These are phyloP conservation scores for Aspergillus versicolor DNA, from an alignment of 2,329 filamentous ascomycete species.

Conservation along the genomic window DNA sequence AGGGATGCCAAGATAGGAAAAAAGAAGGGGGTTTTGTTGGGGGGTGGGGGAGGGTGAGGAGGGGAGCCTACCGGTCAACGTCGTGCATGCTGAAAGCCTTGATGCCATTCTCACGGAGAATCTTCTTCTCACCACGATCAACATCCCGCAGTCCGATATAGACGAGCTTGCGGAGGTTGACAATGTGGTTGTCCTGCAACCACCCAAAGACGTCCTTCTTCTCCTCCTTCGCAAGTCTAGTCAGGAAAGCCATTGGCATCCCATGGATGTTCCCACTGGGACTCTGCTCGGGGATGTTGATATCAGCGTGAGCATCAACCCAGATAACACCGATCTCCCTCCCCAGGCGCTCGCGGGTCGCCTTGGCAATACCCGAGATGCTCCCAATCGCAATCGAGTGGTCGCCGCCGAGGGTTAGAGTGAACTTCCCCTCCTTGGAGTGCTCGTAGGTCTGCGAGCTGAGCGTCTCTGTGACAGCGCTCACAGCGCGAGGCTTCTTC, in stretches of 20 bases:
- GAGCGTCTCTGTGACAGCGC: constrained; percentile 77
- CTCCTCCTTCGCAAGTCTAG: constrained; percentile 76
- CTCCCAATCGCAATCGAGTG: constrained; percentile 96
- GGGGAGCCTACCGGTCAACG: constrained; percentile 68
- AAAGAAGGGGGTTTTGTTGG: not conserved
- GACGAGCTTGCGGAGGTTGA: constrained; percentile 80
- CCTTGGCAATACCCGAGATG: constrained; percentile 81
- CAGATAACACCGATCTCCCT: constrained; percentile 93
- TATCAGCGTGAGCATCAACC: constrained; percentile 97
- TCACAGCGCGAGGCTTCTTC: constrained; percentile 89
- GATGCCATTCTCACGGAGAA: constrained; percentile 83
- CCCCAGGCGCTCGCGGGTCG: constrained; percentile 75
- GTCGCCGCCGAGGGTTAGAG: constrained; percentile 91
- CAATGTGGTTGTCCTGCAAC: constrained; percentile 61
- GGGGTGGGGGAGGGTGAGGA: not conserved
- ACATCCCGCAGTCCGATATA: constrained; percentile 96
- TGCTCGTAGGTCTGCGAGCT: constrained; percentile 84
- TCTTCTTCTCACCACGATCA: constrained; percentile 89
- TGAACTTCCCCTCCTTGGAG: constrained; percentile 77
- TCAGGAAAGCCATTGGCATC: constrained; percentile 93
- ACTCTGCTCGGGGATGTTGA: constrained; percentile 91
- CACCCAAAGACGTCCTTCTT: constrained; percentile 83
- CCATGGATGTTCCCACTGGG: constrained; percentile 94
- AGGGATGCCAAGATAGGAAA: not conserved
- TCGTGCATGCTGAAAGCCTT: constrained; percentile 99